Percentiles rank a stretch among this genome's conserved stretches.
phyloP scores from a whole-genome alignment of 441 rosid genomes.

The Bruguiera hainesii region DNA sequence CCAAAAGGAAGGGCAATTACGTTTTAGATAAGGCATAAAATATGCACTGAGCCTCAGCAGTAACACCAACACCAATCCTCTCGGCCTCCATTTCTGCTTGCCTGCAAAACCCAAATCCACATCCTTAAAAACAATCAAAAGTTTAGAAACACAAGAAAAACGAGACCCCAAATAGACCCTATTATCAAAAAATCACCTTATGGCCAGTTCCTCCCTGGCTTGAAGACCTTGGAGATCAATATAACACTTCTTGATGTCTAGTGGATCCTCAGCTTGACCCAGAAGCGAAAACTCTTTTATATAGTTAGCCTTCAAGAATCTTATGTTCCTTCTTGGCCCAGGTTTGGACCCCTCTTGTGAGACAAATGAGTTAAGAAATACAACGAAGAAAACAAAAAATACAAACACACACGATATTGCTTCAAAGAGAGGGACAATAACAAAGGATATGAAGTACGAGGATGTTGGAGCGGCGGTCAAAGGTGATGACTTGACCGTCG shows the following conservation, averaged over 20 bases:
- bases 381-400: neutral
- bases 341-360: conserved; percentile 74
- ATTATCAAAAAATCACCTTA: conserved; percentile 44
- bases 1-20: conserved; percentile 30
- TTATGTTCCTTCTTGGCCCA: conserved; percentile 63
- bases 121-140: conserved; percentile 1
- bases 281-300: conserved; percentile 57
- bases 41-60: conserved; percentile 74
- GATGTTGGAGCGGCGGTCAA: conserved; percentile 84
- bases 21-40: conserved; percentile 91
- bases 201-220: conserved; percentile 69
- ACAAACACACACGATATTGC: neutral
- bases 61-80: conserved; percentile 90
- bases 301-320: conserved; percentile 78
- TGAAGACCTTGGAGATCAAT: conserved; percentile 57
- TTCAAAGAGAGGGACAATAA: neutral
- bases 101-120: conserved; percentile 36
- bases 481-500: conserved; percentile 81
- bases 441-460: conserved; percentile 90
- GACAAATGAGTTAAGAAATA: conserved; percentile 38
- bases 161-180: neutral
- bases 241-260: conserved; percentile 50
- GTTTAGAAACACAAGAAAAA: neutral
- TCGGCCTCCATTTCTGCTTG: conserved; percentile 87
- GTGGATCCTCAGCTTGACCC: conserved; percentile 78